Base-by-base conservation (phyloP, 192 early-diverging fungal genomes). In the Coemansia sp. region DNA sequence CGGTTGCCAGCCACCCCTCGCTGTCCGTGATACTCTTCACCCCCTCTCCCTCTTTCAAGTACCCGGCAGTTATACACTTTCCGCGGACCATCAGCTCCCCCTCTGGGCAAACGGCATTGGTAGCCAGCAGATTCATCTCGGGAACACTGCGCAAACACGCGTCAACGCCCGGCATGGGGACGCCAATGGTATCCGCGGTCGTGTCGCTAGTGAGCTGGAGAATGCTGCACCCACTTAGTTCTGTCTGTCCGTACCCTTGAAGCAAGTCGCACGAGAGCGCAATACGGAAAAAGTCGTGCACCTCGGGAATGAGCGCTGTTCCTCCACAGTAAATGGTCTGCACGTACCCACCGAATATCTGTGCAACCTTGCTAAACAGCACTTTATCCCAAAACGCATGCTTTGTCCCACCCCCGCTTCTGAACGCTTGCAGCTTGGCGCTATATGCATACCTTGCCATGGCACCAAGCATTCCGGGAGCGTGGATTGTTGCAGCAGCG, bases 241-340 rank as follows among this genome's bases (percentile, higher is more conserved):
- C 94, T 11, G 94, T 95, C 72, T 91, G 89, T 18, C 92, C 91
- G 72, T 97, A 95, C 7, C 93, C 92, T 74, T 97, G 92, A 38
- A 88, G 66, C 1, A 97, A 82, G 26, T 63, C 19, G 68, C 76
- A 78, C 0, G 77, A 76, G 8, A 90, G 75, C 21, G 74, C 81
- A 52, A 86, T 80, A 0, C 90, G 76, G 65, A 96, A 83, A 66
- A 97, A 98, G 42, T 89, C 84, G 43, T 90, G 74, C 7, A 96
- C 91, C 49, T 96, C 90, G 47, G 84, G 69, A 12, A 69, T 75
- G 18, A 92, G 86, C 40, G 89, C 89, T 3, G 90, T 88, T 6
- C 89, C 87, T 15, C 93, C 95, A 1, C 86, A 86, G 10, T 91
- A 61, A 48, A 98, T 86, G 19, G 85, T 90, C 89, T 21, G 92